These are phyloP conservation scores for Fusarium globosum DNA, from an alignment of 2,329 filamentous ascomycete genomes.

Conservation along the genomic window DNA sequence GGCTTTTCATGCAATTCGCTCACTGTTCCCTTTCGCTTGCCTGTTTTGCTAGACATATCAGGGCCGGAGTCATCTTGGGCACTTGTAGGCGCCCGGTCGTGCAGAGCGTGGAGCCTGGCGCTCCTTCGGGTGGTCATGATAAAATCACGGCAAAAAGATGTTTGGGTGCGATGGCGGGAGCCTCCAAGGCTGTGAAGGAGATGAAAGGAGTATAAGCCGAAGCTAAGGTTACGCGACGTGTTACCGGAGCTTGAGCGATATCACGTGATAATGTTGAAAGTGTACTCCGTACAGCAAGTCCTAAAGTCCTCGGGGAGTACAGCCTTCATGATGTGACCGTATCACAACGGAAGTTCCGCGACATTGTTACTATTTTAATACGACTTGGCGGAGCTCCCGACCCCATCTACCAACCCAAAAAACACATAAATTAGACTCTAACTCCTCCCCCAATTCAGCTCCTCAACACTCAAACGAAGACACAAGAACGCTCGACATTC, in stretches of 20 bases:
- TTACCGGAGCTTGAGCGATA: no score
- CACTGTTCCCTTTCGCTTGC: slow-evolving; percentile 15
- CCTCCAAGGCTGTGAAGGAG: no score
- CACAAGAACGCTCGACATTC: not conserved
- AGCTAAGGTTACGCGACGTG: not conserved
- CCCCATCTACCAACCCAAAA: not conserved
- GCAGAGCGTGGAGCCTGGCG: slow-evolving; percentile 10
- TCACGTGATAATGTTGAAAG: not conserved
- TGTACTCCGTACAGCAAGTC: not conserved
- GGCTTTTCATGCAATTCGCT: not conserved
- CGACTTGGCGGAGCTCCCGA: fast-evolving
- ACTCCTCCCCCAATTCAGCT: not conserved
- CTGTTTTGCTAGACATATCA: not conserved
- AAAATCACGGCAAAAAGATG: no score
- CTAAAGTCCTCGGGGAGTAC: not conserved
- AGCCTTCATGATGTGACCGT: not conserved
- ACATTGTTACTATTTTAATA: not conserved
- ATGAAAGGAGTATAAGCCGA: not conserved
- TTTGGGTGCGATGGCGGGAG: not conserved
- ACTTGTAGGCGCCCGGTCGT: not conserved
- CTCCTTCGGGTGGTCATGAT: slow-evolving; percentile 27
- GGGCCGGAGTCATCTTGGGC: not conserved
- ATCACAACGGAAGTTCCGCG: not conserved
- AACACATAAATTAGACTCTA: not conserved
- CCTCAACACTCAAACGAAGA: not conserved